phyloP scores from a whole-genome alignment of 2,329 filamentous ascomycete species.

The Colletotrichum somersetense region DNA sequence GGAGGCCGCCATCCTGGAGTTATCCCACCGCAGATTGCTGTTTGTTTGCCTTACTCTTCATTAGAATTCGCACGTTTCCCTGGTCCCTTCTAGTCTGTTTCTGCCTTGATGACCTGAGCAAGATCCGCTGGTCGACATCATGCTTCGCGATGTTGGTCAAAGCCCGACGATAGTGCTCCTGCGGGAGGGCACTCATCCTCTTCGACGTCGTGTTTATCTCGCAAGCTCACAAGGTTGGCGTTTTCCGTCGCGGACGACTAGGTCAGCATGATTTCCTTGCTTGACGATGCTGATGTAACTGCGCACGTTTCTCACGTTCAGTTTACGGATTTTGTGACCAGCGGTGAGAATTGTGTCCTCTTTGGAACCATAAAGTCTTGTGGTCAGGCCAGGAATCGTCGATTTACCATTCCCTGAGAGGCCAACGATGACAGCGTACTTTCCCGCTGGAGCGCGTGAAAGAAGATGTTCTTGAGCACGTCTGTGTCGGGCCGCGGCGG shows the following conservation, averaged over 20 bases:
- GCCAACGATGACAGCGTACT: constrained; percentile 69
- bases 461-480: constrained; percentile 58
- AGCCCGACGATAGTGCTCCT: constrained; percentile 50
- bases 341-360: constrained; percentile 62
- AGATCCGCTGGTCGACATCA: constrained; percentile 41
- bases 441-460: constrained; percentile 62
- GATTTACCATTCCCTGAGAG: constrained; percentile 70
- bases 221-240: constrained; percentile 62
- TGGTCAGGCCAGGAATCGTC: constrained; percentile 66
- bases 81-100: constrained; percentile 54
- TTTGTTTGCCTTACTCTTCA: constrained; percentile 49
- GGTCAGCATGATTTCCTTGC: constrained; percentile 70
- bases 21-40: constrained; percentile 48
- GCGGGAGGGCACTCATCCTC: constrained; percentile 48
- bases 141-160: constrained; percentile 47
- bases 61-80: constrained; percentile 50
- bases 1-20: constrained; percentile 45
- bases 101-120: constrained; percentile 24
- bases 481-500: constrained; percentile 46
- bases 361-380: constrained; percentile 69
- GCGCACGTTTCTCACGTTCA: constrained; percentile 61
- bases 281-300: constrained; percentile 66
- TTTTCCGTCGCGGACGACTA: constrained; percentile 67
- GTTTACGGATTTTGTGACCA: constrained; percentile 59
- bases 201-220: constrained; percentile 52